These are phyloP conservation scores for Hibiscus tridactylites DNA, from an alignment of 345 rosid species.

Conservation along the genomic window DNA sequence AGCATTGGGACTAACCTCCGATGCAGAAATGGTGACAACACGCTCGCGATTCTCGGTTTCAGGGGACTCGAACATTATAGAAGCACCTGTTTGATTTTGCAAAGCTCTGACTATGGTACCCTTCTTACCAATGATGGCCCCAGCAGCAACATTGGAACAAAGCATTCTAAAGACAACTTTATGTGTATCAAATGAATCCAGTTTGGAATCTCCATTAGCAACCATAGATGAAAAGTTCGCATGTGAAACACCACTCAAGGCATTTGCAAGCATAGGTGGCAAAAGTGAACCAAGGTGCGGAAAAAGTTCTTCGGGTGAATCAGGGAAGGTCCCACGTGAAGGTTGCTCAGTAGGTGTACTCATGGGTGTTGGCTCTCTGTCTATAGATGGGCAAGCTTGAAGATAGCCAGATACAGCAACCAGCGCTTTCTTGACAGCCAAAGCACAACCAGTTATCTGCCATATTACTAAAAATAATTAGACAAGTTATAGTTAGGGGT, in stretches of 20 bases:
- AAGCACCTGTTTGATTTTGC: constrained; percentile 56
- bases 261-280: constrained; percentile 17
- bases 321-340: constrained; percentile 17
- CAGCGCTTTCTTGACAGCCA: not conserved
- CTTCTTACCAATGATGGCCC: constrained; percentile 61
- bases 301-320: constrained; percentile 41
- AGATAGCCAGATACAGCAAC: not conserved
- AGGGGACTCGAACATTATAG: constrained; percentile 34
- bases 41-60: constrained; percentile 28
- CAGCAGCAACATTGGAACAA: constrained; percentile 40
- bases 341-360: constrained; percentile 23
- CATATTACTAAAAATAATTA: not conserved
- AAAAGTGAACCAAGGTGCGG: constrained; percentile 35
- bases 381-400: constrained; percentile 19
- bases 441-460: constrained; percentile 42
- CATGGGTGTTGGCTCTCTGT: constrained; percentile 10
- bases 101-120: constrained; percentile 48
- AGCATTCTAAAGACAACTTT: constrained; percentile 44
- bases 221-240: constrained; percentile 11
- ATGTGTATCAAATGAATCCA: constrained; percentile 8
- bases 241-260: constrained; percentile 13
- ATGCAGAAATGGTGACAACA: constrained; percentile 49
- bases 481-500: not conserved
- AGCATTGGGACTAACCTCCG: constrained; percentile 37
- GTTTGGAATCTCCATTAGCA: constrained; percentile 16